phyloP scores from a whole-genome alignment of 495 filamentous ascomycete species.

The Glarea lozoyensis region DNA sequence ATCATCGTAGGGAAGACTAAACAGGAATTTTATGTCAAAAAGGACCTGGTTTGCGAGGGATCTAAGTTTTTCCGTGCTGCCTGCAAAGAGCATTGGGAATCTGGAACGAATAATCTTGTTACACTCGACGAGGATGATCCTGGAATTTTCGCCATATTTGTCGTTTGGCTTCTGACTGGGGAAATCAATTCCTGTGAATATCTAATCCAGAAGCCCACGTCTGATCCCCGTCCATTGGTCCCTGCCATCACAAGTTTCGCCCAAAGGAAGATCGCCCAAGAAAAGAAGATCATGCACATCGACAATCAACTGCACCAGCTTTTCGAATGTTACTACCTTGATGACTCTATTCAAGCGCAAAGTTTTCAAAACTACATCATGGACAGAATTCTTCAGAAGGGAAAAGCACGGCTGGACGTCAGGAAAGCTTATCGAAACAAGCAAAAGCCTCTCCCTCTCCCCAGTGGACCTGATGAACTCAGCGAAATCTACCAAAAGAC shows the following conservation, averaged over 20 bases:
- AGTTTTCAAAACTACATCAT: not conserved
- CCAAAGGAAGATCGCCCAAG: not conserved
- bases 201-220: not conserved
- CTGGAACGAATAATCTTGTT: not conserved
- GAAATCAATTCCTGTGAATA: not conserved
- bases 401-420: no score
- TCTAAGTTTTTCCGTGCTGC: not conserved
- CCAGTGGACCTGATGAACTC: no score
- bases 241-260: not conserved
- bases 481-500: no score
- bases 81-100: not conserved
- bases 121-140: not conserved
- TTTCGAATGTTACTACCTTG: not conserved
- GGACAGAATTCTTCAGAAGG: no score
- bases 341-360: not conserved
- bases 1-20: no score
- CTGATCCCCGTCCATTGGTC: no score
- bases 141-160: not conserved
- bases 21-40: no score
- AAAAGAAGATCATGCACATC: no score
- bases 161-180: not conserved
- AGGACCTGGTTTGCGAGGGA: no score
- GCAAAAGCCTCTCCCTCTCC: no score
- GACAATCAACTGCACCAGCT: no score
- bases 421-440: no score